Evolutionary conservation across 2,329 filamentous ascomycete species (phyloP), one percentile per base, ranked within the genome.

Genomic region (Dothideomycetidae sp.): DNA sequence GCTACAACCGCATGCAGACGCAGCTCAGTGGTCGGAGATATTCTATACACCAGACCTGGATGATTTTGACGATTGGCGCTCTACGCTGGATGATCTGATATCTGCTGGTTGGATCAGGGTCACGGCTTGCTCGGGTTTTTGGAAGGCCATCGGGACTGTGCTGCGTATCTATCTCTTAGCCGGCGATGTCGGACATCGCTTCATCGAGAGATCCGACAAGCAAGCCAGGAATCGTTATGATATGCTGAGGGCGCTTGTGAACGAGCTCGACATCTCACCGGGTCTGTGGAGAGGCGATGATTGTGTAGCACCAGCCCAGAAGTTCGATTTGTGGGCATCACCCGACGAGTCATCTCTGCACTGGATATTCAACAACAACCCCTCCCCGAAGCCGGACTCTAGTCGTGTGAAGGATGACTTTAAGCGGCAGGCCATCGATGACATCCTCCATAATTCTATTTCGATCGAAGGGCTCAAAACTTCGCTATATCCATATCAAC

Each of bases 401-500:
- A 56, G 62, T 1, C 45, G 49, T 0, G 60, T 81, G 5, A 43
- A 50, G 1, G 69, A 75, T 39, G 53, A 56, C 0, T 67, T 73
- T 41, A 59, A 66, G 1, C 64, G 62, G 33, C 60, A 67, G 16
- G 66, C 70, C 0, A 68, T 80, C 50, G 57, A 67, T 29, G 63
- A 65, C 16, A 53, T 85, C 1, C 52, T 82, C 2, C 54, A 61
- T 14, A 52, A 44, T 1, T 42, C 32, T 51, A 62, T 21, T 65
- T 67, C 48, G 48, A 47, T 81, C 1, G 50, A 58, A 1, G 79
- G 78, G 0, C 54, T 86, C 4, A 68, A 56, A 10, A 81, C 82
- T 0, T 59, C 60, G 0, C 62, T 94, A 0, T 81, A 90, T 52
- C 67, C 71, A 0, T 92, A 93, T 48, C 88, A 96, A 54, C 70